A percentile compares a stretch with the other conserved stretches of the same genome.
Evolutionary conservation across 225 moss, liverwort and hornwort genomes (phyloP).

Genomic region (Marchantia polymorpha): DNA sequence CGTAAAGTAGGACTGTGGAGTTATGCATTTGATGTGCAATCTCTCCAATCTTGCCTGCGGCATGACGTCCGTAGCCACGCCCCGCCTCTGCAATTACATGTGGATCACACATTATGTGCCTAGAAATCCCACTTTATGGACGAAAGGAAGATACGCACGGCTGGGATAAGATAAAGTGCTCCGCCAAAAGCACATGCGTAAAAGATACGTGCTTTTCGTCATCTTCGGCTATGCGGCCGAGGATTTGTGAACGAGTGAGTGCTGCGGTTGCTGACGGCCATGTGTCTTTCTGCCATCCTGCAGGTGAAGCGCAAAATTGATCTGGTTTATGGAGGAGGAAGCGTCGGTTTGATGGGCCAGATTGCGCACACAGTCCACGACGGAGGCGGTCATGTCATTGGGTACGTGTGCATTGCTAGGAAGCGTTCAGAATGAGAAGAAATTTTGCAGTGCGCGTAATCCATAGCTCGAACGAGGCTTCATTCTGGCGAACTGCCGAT

Average conservation of each 20-base stretch:
- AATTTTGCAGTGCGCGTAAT: not conserved
- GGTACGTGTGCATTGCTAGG: constrained; percentile 36
- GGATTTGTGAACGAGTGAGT: not conserved
- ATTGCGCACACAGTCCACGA: constrained; percentile 72
- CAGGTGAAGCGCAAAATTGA: constrained; percentile 80
- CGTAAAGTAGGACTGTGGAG: not conserved
- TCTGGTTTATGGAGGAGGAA: constrained; percentile 91
- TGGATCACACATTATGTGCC: not conserved
- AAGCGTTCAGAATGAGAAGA: not conserved
- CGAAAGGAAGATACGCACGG: not conserved
- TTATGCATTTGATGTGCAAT: not conserved
- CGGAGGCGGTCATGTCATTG: constrained; percentile 80
- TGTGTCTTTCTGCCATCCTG: not conserved
- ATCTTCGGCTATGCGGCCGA: not conserved
- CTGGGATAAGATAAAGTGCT: not conserved
- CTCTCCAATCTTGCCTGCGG: not conserved
- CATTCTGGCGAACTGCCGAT: not conserved
- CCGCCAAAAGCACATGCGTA: not conserved
- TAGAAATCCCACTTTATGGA: not conserved
- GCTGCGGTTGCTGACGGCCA: not conserved
- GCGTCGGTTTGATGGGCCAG: constrained; percentile 87
- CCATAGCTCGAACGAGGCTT: not conserved
- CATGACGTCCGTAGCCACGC: not conserved
- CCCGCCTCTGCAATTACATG: not conserved
- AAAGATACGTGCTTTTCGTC: not conserved